Evolutionary conservation across 2,329 filamentous ascomycete genomes (phyloP), one percentile per base, ranked within the genome.

Genomic region (Colletotrichum liaoningense): DNA sequence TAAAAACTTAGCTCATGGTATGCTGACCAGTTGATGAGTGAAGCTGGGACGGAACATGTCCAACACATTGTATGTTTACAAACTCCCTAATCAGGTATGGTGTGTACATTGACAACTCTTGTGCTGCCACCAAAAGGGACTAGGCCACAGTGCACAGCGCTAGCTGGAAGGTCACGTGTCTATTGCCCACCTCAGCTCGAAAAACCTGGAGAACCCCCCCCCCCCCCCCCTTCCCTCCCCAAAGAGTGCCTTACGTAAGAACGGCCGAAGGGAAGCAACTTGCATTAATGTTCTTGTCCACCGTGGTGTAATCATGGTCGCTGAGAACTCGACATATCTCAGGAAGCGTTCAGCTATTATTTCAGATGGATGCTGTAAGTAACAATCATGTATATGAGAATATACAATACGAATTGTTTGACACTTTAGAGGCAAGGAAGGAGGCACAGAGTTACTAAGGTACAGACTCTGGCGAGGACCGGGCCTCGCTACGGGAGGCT

Each of bases 51-150:
- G 57, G 12, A 33, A 12, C 42, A 28, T 33, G 42, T 49, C 22
- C 38, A 46, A 24, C 30, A 52, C 28, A 58, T 11, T 33, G 11
- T 7, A 19, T 71, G 56, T 67, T 71, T 71, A 71, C 68, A 56
- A 67, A 30, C 16, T 67, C n/a, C 56, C 56, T 22, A 60, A 67
- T 62, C 42, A 16, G 68, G 68, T 49, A 70, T 60, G n/a, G 63
- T 38, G 19, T 46, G 55, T 58, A 19, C 7, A 19, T 14, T 16
- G 19, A 49, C 42, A 49, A n/a, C 7, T 12, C 12, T 56, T 8
- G 54, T 30, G 24, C 8, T 14, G 33, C 22, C 16, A 5, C 33
- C 11, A 22, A 28, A 65, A n/a, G 11, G 52, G 33, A 9, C 42
- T n/a, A 56, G 24, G 19, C 16, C 26, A 12, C 26, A 12, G 8